Evolutionary conservation across 768 basidiomycete species (phyloP), one percentile per base, ranked within the genome.

Genomic region (Boletus pseudopeckii): DNA sequence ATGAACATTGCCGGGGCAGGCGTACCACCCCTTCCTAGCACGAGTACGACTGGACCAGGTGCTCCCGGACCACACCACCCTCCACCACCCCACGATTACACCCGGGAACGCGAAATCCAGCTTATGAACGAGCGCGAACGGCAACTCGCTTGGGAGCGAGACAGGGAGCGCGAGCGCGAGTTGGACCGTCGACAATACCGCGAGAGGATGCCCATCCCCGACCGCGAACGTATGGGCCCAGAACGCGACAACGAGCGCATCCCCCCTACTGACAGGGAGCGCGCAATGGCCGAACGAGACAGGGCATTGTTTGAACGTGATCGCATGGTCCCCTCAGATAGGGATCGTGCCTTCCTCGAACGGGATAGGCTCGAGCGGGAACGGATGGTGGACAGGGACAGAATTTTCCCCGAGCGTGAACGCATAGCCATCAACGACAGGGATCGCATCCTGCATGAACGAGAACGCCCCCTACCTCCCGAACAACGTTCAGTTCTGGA

Each of bases 101-200:
- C 53, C 22, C 64, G 66, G 24, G 66, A 67, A n/a, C 66, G 64
- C 48, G 66, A 67, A 22, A 17, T 50, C 9, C 58, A 59, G 17
- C 36, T 62, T 9, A 55, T 61, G 37, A 56, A 45, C 33, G 64
- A 68, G 1, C 64, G 59, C 34, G 63, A 64, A 38, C 66, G 64
- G 1, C 64, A 68, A 15, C 54, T 69, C 7, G 63, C 53, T 1
- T 63, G 67, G 67, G 67, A 68, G 51, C 59, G 60, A 24, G 66
- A 68, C 6, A 62, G 63, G 20, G 60, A 64, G 3, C 59, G 58
- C 39, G 64, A 66, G 20, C 59, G 65, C 40, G 66, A 67, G 28
- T 55, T 64, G 39, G 67, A 65, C 20, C 62, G 60, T 43, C 63
- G 65, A 49, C 65, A 60, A 40, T 64, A 68, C 41, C 62, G 67